Conservation (phyloP, 768 basidiomycete species). For the Lactifluus rugatus region DNA sequence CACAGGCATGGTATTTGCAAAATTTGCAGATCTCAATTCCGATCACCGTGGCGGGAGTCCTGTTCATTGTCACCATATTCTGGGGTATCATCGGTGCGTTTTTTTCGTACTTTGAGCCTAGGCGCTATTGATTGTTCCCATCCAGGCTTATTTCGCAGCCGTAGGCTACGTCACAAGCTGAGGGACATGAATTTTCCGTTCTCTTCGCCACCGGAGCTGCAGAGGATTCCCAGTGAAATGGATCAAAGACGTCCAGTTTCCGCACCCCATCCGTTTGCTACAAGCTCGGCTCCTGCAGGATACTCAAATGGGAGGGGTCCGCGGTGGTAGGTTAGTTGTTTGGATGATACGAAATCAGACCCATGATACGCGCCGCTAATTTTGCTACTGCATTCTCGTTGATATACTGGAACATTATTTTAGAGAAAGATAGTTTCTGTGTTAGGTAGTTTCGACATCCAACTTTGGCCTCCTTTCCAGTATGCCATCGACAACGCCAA, state of each 20-base stretch:
- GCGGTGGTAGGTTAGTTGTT: background rate
- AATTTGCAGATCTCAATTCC: slow-evolving; percentile 77
- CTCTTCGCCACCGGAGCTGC: background rate
- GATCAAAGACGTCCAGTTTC: background rate
- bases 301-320: background rate
- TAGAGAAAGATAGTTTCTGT: background rate
- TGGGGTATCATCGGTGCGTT: slow-evolving; percentile 38
- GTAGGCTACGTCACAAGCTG: background rate
- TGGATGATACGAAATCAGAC: background rate
- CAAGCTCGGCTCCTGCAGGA: background rate
- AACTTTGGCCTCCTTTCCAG: slow-evolving; percentile 64
- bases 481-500: slow-evolving; percentile 91
- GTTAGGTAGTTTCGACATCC: slow-evolving; percentile 26
- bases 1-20: slow-evolving; percentile 60
- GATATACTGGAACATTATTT: background rate
- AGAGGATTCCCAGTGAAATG: background rate
- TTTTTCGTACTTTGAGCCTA: slow-evolving; percentile 24
- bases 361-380: background rate
- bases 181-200: background rate
- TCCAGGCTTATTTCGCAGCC: slow-evolving; percentile 1
- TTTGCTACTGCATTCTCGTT: background rate
- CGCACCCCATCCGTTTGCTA: background rate
- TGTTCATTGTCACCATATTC: slow-evolving; percentile 51
- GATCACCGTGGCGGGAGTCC: slow-evolving; percentile 59
- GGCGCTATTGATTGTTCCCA: background rate